Evolutionary conservation across 2,329 filamentous ascomycete genomes (phyloP).

Genomic region (Clonostachys chloroleuca): DNA sequence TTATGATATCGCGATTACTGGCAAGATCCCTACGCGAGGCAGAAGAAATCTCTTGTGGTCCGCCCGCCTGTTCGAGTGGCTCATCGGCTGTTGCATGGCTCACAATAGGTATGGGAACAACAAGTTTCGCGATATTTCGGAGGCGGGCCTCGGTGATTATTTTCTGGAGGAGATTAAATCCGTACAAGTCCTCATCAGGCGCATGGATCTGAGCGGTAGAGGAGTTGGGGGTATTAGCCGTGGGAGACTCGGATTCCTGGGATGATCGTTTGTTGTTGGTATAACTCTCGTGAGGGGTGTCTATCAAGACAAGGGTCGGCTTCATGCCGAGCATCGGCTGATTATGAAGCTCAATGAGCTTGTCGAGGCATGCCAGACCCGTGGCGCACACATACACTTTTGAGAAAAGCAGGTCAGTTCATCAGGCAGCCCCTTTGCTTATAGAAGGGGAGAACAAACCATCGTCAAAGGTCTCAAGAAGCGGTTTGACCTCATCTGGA

Average conservation of each 20-base stretch:
- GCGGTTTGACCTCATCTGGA: conserved; percentile 38
- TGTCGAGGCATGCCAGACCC: conserved; percentile 48
- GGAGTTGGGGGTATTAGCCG: conserved; percentile 1
- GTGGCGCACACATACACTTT: conserved; percentile 51
- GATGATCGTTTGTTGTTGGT: conserved; percentile 1
- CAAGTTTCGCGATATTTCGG: conserved; percentile 49
- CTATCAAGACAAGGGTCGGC: conserved; percentile 53
- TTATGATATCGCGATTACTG: conserved; percentile 40
- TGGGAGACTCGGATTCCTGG: conserved; percentile 7
- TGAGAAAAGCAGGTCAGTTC: background rate
- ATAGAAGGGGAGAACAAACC: conserved; percentile 27
- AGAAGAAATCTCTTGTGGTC: conserved; percentile 26
- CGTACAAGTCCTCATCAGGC: conserved; percentile 47
- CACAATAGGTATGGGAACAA: conserved; percentile 52
- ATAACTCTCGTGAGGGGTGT: conserved; percentile 43
- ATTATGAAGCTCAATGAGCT: conserved; percentile 48
- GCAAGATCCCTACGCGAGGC: conserved; percentile 17
- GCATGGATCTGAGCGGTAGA: conserved; percentile 32
- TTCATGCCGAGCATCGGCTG: conserved; percentile 44
- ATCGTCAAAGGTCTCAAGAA: conserved; percentile 50
- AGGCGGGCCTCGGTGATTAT: conserved; percentile 55
- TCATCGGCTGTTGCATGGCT: conserved; percentile 28
- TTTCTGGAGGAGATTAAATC: conserved; percentile 48
- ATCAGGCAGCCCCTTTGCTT: background rate
- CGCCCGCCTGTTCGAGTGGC: conserved; percentile 19